Base-by-base conservation (phyloP, 345 rosid genomes). In the Lepidium sativum region DNA sequence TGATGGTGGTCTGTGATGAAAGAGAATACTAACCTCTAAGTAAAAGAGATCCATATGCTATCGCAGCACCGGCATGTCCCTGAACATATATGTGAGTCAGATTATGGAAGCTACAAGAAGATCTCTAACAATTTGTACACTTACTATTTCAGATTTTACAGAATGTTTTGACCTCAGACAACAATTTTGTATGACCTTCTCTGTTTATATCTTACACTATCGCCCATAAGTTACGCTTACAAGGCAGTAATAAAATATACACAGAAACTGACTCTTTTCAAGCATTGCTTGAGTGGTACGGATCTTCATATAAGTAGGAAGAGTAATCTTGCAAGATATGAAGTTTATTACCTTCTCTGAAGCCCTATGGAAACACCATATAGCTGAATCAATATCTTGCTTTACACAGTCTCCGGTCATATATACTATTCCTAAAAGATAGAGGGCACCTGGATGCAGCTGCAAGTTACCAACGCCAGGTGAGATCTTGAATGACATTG, bases 401-500 rank as follows among this genome's bases (percentile, higher is more conserved):
- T 83, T 90, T 71, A 90, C 89, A 54, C 96, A 86, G 58, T 90
- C 97, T 63, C 99, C 96, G 0, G 91, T 79, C 71, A 87, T 71
- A 77, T 89, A 90, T 56, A 92, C 96, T 42, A 84, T 80, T 23
- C 98, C 98, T 13, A 90, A 77, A 55, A 92, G 97, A 75, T 86
- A 92, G 60, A 92, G 95, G 39, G 95, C 98, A 72, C 92, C 92
- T 74, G 98, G 91, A 83, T 92, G 98, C 78, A 92, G 80, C 97
- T 92, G 59, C 50, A 78, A 72, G 29, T 72, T 8, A 39, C 66
- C 51, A 72, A 72, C 69, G 35, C 31, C 56, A 18, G 4, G 45
- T 79, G 42, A 83, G 82, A 39, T 45, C 61, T 64, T 45, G 12
- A 27, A 15, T 10, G 11, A 60, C 52, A 47, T 47, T 68, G 49